Base-by-base conservation (phyloP, 768 basidiomycete species). In the Termitomyces heimii region DNA sequence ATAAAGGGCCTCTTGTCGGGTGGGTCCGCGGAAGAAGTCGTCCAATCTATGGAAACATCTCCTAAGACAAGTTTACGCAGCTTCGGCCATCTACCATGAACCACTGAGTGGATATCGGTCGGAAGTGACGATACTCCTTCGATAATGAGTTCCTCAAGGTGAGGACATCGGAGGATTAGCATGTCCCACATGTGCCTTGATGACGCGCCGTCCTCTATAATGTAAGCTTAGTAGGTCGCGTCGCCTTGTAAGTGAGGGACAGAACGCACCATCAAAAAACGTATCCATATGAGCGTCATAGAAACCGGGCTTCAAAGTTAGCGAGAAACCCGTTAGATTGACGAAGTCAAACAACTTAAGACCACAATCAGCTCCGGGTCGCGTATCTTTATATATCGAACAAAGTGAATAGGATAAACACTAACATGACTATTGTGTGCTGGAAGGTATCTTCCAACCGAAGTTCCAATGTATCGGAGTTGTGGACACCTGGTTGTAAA, bases 271-370 rank as follows among this genome's bases (percentile, higher is more conserved):
- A 68, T 84, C 81, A 22, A 82, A 62, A 58, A 81, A 74, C 35
- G 75, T 70, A 46, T 85, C 83, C 22, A 78, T 71, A 51, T 84
- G 81, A 62, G 74, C 77, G 22, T 83, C 79, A 65, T 88, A 89
- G 64, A 87, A 91, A 0, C 81, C 81, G 7, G 71, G 72, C 61
- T 82, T 84, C 54, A 89, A 69, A 26, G 69, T 79, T 53, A 90
- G 68, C 16, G 80, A 79, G 67, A 91, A 91, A 4, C 83, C 82
- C 24, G 71, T 70, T 1, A 91, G 77, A 66, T 82, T 76, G 53
- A 69, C 74, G 66, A 91, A 91, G 63, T 85, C 82, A 65, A 88
- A 88, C 3, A 91, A 67, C 88, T 91, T 63, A 18, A 35, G 31
- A 24, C 32, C 4, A 45, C 40, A 53, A 39, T 53, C 62, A 48